Evolutionary conservation across 2,329 filamentous ascomycete species (phyloP).

Genomic region (Huntiella bhutanensis): DNA sequence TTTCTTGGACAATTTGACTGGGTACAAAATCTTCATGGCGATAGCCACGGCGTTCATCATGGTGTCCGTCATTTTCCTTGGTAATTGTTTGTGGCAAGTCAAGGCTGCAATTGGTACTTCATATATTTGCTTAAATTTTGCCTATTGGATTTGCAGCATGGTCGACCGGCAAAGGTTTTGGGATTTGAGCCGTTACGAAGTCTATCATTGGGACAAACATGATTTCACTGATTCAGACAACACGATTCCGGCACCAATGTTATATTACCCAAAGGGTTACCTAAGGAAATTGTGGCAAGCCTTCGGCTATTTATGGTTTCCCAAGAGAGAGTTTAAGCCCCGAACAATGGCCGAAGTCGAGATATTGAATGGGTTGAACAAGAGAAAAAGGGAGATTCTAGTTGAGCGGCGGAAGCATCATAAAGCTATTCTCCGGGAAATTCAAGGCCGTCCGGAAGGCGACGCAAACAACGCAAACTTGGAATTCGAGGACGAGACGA

Average conservation of each 20-base stretch:
- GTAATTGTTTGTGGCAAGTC: conserved; percentile 41
- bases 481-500: too few relatives aligned
- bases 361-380: too few relatives aligned
- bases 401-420: too few relatives aligned
- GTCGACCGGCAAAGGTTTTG: conserved; percentile 31
- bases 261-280: background rate
- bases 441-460: too few relatives aligned
- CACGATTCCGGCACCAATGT: background rate
- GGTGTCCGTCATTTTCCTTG: conserved; percentile 39
- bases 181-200: conserved; percentile 35
- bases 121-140: conserved; percentile 40
- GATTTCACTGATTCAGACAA: background rate
- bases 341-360: too few relatives aligned
- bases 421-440: too few relatives aligned
- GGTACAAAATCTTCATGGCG: conserved; percentile 36
- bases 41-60: conserved; percentile 40
- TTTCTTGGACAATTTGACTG: conserved; percentile 15
- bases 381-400: too few relatives aligned
- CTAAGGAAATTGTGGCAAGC: background rate
- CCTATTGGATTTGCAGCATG: conserved; percentile 38
- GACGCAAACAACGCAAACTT: too few relatives aligned
- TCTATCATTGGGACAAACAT: conserved; percentile 20
- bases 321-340: too few relatives aligned
- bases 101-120: conserved; percentile 38
- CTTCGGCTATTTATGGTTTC: background rate